Conservation (phyloP, 176 grass and related monocot genomes). For the Eremochloa ophiuroides region DNA sequence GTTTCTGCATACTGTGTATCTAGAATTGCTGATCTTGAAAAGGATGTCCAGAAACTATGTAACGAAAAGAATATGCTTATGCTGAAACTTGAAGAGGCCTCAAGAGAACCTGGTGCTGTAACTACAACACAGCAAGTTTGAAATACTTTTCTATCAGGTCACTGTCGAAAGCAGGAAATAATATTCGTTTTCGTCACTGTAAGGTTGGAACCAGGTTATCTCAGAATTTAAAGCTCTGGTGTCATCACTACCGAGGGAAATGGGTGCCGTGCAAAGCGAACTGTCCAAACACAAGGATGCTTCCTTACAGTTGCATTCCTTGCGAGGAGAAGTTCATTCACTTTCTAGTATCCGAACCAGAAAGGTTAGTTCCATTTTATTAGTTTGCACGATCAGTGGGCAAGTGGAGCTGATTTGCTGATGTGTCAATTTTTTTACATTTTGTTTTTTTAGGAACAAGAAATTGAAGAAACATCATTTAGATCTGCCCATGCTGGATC, state of each 20-base stretch:
- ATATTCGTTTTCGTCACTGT: slow-evolving; percentile 27
- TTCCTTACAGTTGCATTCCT: slow-evolving; percentile 58
- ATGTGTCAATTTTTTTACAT: background rate
- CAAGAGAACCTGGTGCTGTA: slow-evolving; percentile 84
- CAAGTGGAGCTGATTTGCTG: slow-evolving; percentile 3
- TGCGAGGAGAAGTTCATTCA: slow-evolving; percentile 70
- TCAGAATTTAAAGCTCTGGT: slow-evolving; percentile 72
- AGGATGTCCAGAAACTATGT: slow-evolving; percentile 55
- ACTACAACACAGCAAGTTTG: slow-evolving; percentile 1
- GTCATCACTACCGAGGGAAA: slow-evolving; percentile 68
- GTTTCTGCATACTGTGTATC: slow-evolving; percentile 48
- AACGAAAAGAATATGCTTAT: slow-evolving; percentile 67
- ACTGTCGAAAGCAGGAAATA: slow-evolving; percentile 5
- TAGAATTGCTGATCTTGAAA: slow-evolving; percentile 71
- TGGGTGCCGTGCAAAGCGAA: slow-evolving; percentile 77
- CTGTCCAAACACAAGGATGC: slow-evolving; percentile 66
- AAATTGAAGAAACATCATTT: slow-evolving; percentile 46
- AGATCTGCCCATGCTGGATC: slow-evolving; percentile 45
- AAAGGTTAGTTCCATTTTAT: slow-evolving; percentile 47
- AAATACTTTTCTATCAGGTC: slow-evolving; percentile 16
- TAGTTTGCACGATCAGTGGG: background rate
- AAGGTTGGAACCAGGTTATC: slow-evolving; percentile 89
- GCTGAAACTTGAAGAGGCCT: slow-evolving; percentile 77
- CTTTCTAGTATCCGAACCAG: slow-evolving; percentile 58
- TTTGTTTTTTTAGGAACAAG: slow-evolving; percentile 47